Evolutionary conservation across 768 basidiomycete genomes (phyloP), one percentile per base, ranked within the genome.

Genomic region (Tricholoma bakamatsutake): DNA sequence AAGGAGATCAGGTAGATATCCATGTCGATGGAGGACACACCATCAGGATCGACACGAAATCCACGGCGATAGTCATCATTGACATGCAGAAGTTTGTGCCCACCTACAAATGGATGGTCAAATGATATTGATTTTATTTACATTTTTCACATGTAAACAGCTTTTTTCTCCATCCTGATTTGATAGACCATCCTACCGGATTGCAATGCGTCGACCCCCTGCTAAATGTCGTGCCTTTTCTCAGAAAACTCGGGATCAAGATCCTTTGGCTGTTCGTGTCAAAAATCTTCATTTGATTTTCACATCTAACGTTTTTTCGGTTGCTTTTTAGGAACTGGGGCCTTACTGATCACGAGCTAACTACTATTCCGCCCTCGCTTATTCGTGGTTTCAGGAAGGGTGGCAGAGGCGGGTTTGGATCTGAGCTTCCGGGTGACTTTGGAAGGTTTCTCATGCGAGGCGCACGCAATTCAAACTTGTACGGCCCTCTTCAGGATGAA

Each of bases 51-150:
- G 73, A 80, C 60, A 75, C 72, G 33, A 68, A 75, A 30, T 67
- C 72, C 48, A 79, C 76, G 15, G 85, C 84, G 9, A 67, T 81
- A 53, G 79, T 86, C n/a, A 73, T 87, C 17, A 76, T 87, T 50
- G 86, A 87, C 62, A 87, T 88, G 87, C 86, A 87, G 65, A 88
- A 87, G 85, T 85, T 62, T 57, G 75, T 59, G 12, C 15, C 35
- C 33, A n/a, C 18, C 53, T 9, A 43, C 42, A n/a, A 47, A 45
- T 7, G 5, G 12, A 17, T 3, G 34, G 10, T 35, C 21, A 24
- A 24, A 35, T 12, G 18, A 18, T 5, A 24, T 24, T 11, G 42
- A 43, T 24, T 40, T 40, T 9, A 3, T 18, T 18, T n/a, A 5
- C 15, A 34, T 12, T 53, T 46, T 57, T 40, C 56, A 17, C 18